A percentile compares a stretch with the other conserved stretches of the same genome.
Conservation (phyloP, 2,329 filamentous ascomycete genomes). For the Myriosclerotinia duriaeana region DNA sequence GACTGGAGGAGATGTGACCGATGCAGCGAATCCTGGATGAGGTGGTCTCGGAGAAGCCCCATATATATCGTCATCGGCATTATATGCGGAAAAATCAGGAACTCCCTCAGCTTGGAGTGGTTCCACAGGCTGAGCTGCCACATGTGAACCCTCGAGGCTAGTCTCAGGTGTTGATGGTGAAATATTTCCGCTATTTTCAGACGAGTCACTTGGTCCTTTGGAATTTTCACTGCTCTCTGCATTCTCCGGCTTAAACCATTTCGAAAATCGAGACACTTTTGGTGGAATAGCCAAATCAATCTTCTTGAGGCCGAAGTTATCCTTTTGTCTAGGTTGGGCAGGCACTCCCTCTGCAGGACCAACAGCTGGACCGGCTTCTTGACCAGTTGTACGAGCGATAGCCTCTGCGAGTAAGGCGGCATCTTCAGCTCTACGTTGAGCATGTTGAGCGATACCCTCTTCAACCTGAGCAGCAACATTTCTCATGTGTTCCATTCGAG, state of each 20-base stretch:
- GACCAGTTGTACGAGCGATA: not conserved
- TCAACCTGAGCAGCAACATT: not conserved
- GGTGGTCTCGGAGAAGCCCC: not conserved
- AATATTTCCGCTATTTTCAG: rapidly evolving
- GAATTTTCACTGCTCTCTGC: not conserved
- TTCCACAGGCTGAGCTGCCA: too few relatives aligned
- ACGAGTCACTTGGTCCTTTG: not conserved
- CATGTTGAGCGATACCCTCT: not conserved
- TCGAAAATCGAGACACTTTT: not conserved
- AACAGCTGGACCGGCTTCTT: not conserved
- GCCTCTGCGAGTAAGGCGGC: not conserved
- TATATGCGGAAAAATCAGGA: too few relatives aligned
- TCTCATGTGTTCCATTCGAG: not conserved
- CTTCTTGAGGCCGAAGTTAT: not conserved
- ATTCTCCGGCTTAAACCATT: not conserved
- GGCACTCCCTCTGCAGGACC: not conserved
- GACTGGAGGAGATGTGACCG: not conserved
- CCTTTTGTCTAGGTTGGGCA: not conserved
- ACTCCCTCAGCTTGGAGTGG: not conserved
- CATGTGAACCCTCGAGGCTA: not conserved
- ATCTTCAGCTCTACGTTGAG: not conserved
- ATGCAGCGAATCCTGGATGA: not conserved
- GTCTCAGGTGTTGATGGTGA: not conserved
- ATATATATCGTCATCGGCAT: not conserved
- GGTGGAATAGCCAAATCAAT: not conserved